phyloP scores from a whole-genome alignment of 352 stramenopile genomes.

The Phytopythium cucurbitacearum region DNA sequence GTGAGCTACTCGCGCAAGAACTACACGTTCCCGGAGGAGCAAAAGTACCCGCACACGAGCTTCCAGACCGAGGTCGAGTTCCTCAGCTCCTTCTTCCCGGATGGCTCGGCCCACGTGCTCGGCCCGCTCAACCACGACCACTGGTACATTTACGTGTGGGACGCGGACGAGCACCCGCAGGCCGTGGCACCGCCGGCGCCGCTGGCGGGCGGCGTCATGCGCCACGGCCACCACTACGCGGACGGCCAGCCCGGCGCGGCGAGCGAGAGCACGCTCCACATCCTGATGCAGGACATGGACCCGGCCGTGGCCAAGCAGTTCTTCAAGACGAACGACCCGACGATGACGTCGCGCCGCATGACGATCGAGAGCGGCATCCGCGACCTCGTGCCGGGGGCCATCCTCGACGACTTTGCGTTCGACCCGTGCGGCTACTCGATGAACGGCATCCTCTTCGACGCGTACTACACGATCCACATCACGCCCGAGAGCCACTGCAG shows the following conservation, averaged over 20 bases:
- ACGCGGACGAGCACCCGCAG: conserved; percentile 84
- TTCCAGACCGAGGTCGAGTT: conserved; percentile 98
- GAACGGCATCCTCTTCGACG: conserved; percentile 98
- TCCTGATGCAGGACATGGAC: conserved; percentile 88
- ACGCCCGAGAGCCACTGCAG: conserved; percentile 96
- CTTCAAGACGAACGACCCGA: conserved; percentile 70
- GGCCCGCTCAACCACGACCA: conserved; percentile 97
- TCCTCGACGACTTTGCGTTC: conserved; percentile 97
- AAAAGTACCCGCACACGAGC: conserved; percentile 95
- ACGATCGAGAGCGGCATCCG: conserved; percentile 94
- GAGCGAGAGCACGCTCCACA: conserved; percentile 74
- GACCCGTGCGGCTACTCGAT: conserved; percentile 98
- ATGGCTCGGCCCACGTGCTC: conserved; percentile 81
- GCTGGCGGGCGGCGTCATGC: no score
- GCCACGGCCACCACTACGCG: conserved; percentile 10
- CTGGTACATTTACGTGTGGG: conserved; percentile 98
- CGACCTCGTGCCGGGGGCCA: conserved; percentile 91
- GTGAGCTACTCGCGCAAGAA: conserved; percentile 99
- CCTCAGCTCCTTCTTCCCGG: conserved; percentile 87
- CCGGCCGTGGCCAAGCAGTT: conserved; percentile 79
- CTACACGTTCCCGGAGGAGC: conserved; percentile 97
- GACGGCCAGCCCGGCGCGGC: conserved; percentile 15
- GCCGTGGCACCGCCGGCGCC: conserved; percentile 1
- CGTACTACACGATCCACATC: conserved; percentile 99
- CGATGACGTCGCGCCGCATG: conserved; percentile 85